Evolutionary conservation across 805 yeast species (phyloP), one percentile per base, ranked within the genome.

Genomic region (Saccharomyces eubayanus): DNA sequence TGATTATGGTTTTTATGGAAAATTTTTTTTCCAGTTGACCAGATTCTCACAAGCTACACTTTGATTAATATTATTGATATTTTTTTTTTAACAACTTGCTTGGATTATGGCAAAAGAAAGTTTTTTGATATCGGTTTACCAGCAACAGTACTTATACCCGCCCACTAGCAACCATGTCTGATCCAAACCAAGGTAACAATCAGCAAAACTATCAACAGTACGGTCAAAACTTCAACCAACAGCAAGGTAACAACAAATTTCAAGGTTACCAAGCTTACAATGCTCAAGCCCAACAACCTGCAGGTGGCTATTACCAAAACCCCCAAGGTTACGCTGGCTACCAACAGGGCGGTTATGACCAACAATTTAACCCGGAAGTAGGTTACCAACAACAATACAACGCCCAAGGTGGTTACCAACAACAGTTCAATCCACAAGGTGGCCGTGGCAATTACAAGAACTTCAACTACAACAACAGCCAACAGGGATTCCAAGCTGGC

Each of bases 321-420:
- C 49, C 46, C 28, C 20, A 53, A 46, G 52, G 55, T 16, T 54
- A 53, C 45, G 46, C 55, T 48, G 46, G 57, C 50, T 41, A 54
- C 57, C 57, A 55, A 49, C 57, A 51, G 29, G 64, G 62, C 50
- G 65, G 67, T 31, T 62, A 63, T 24, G 58, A 67, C 55, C 62
- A 66, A 62, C 63, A 61, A 59, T 60, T 64, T 49, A 53, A 60
- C 55, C 58, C 55, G 61, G 64, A 58, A 66, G 74, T 59, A n/a
- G 57, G 57, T 31, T 58, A 59, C 54, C 53, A 67, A 50, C 57
- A 61, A 47, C 59, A 64, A 51, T 59, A 61, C 50, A 52, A 59
- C 49, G 62, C 53, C 28, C 55, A 50, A 46, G 51, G 47, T 41
- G 58, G 64, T 50, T 62, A 60, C 51, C 65, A 68, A 55, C 64